Conservation (phyloP, 2,329 filamentous ascomycete genomes). For the Microthyrium microscopicum region DNA sequence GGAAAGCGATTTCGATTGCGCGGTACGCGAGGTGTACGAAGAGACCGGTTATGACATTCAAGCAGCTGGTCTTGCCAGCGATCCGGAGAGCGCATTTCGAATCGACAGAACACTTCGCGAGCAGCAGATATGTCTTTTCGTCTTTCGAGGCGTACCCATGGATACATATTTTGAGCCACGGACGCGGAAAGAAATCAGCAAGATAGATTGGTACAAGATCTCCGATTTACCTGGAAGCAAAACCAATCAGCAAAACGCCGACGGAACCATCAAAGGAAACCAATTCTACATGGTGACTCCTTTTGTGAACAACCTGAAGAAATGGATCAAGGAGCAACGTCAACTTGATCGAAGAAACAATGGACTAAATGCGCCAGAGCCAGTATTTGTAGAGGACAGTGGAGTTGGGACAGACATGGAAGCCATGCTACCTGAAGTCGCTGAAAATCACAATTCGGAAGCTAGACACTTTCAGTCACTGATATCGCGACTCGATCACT, state of each 20-base stretch:
- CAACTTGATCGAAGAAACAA: conserved; percentile 43
- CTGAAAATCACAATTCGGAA: not conserved
- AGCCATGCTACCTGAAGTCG: conserved; percentile 1
- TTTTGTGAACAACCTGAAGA: conserved; percentile 70
- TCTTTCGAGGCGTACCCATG: conserved; percentile 77
- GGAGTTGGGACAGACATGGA: conserved; percentile 12
- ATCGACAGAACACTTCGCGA: conserved; percentile 84
- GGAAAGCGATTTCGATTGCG: conserved; percentile 85
- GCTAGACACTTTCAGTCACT: conserved; percentile 3
- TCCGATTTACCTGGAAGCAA: conserved; percentile 72
- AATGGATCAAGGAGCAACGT: conserved; percentile 77
- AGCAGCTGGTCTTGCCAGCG: conserved; percentile 53
- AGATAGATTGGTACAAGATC: conserved; percentile 86
- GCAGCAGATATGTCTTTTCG: conserved; percentile 82
- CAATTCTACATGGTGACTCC: conserved; percentile 98
- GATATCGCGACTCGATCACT: no score
- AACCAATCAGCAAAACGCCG: conserved; percentile 41
- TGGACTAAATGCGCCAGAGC: conserved; percentile 7
- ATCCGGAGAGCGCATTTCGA: conserved; percentile 56
- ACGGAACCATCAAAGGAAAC: conserved; percentile 46
- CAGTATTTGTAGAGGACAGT: conserved; percentile 13
- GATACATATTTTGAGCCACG: conserved; percentile 77
- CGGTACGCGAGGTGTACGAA: conserved; percentile 85
- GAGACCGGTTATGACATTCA: conserved; percentile 83
- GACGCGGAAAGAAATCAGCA: conserved; percentile 82